These are phyloP conservation scores for Miamiensis avidus DNA, from an alignment of 169 alveolate genomes.

Conservation along the genomic window DNA sequence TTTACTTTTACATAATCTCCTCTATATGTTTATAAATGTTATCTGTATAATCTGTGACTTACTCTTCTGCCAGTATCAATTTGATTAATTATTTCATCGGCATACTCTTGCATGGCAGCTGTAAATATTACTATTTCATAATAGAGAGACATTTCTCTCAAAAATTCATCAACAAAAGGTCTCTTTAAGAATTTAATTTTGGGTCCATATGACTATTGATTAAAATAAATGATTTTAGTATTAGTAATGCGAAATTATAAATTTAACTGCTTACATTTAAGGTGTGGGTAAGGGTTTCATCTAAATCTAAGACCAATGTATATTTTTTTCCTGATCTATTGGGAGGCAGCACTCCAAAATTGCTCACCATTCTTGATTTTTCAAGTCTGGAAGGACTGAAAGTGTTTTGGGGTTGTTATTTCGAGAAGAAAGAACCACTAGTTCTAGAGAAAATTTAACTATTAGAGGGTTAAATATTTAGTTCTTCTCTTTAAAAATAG, in stretches of 20 bases:
- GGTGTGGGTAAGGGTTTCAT: slow-evolving; percentile 80
- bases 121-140: slow-evolving; percentile 90
- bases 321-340: slow-evolving; percentile 36
- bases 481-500: too few relatives aligned
- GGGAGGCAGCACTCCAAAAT: slow-evolving; percentile 28
- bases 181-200: slow-evolving; percentile 38
- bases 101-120: slow-evolving; percentile 91
- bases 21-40: slow-evolving; percentile 81
- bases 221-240: too few relatives aligned
- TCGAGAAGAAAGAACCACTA: too few relatives aligned
- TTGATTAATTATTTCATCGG: slow-evolving; percentile 85
- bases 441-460: too few relatives aligned
- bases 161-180: slow-evolving; percentile 46
- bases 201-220: not conserved
- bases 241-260: not conserved
- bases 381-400: too few relatives aligned
- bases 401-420: too few relatives aligned
- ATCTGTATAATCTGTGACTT: slow-evolving; percentile 82
- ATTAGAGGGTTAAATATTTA: too few relatives aligned
- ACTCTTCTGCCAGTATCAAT: slow-evolving; percentile 71
- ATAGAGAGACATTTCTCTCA: slow-evolving; percentile 64
- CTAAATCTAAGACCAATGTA: slow-evolving; percentile 75
- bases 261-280: slow-evolving; percentile 31
- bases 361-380: too few relatives aligned
- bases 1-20: slow-evolving; percentile 21